Evolutionary conservation across 1,284 basidiomycete species (phyloP), one percentile per base, ranked within the genome.

Genomic region (Trichosporon inkin): DNA sequence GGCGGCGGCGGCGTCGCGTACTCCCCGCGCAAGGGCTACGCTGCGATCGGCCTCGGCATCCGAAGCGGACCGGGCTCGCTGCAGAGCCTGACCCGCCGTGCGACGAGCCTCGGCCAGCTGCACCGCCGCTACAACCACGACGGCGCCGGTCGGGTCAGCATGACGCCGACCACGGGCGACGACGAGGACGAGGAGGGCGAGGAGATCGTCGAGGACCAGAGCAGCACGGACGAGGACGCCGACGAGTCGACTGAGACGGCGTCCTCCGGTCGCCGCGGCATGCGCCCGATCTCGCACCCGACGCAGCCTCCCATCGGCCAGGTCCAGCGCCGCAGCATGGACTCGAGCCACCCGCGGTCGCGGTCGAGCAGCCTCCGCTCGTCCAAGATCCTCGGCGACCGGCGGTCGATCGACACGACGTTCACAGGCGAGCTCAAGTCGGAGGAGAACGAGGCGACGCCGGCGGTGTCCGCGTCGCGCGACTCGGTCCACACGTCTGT

Each of bases 81-180:
- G 11, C 81, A 80, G 36, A 77, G 79, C 59, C 70, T 82, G 20
- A 76, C 79, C 37, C 71, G 81, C 17, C 80, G 81, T 62, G 80
- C 79, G 10, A 78, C 78, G 35, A 81, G 78, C 58, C 67, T 82
- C 17, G 76, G 64, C 59, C 68, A 71, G 19, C 54, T 78, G 19
- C 68, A 73, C 55, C 61, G 68, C 28, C 65, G 65, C 16, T 74
- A 70, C 64, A 64, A 68, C 52, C 60, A 67, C 28, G 71, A 73
- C 58, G 70, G 69, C n/a, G 53, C 51, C 5, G 44, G 68, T 53
- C 60, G 52, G 6, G 49, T 40, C 49, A 55, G 52, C 35, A 20
- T 32, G n/a, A 37, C 39, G 32, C 32, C 49, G 22, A 5, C 14
- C 28, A 36, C 41, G 19, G 35, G 35, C 38, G 36, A 39, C 8